Conservation (phyloP, 176 grass and related monocot genomes). For the Cocos nucifera region DNA sequence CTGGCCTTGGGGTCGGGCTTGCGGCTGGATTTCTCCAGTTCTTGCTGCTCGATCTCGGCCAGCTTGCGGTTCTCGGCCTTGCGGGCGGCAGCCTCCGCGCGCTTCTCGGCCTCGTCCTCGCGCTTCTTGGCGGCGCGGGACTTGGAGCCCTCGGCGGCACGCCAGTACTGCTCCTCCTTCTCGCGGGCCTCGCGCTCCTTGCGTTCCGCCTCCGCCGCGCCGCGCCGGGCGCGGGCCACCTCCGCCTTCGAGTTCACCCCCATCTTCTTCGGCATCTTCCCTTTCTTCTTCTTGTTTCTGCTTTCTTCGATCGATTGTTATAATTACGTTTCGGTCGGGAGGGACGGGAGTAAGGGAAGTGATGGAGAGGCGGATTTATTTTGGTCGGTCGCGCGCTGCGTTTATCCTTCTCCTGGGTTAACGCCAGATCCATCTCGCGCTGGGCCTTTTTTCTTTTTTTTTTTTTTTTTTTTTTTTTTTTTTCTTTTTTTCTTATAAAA, state of each 20-base stretch:
- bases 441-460: too few species aligned
- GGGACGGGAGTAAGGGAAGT: too few species aligned
- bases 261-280: conserved; percentile 98
- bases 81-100: conserved; percentile 56
- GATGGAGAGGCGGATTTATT: too few species aligned
- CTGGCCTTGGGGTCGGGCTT: conserved; percentile 67
- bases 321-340: too few species aligned
- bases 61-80: conserved; percentile 73
- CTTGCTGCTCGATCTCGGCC: conserved; percentile 64
- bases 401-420: too few species aligned
- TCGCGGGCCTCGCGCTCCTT: conserved; percentile 29
- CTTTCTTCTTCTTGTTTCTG: too few species aligned
- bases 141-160: conserved; percentile 78
- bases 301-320: too few species aligned
- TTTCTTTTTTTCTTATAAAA: too few species aligned
- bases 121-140: conserved; percentile 73
- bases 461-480: too few species aligned
- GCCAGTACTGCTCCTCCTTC: conserved; percentile 92
- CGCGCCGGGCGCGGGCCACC: conserved; percentile 58
- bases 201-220: conserved; percentile 55
- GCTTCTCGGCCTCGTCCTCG: conserved; percentile 83
- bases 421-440: too few species aligned
- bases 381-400: too few species aligned
- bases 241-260: conserved; percentile 95
- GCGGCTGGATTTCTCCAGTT: conserved; percentile 23